phyloP scores from a whole-genome alignment of 768 basidiomycete species.

The Auriculariales sp. region DNA sequence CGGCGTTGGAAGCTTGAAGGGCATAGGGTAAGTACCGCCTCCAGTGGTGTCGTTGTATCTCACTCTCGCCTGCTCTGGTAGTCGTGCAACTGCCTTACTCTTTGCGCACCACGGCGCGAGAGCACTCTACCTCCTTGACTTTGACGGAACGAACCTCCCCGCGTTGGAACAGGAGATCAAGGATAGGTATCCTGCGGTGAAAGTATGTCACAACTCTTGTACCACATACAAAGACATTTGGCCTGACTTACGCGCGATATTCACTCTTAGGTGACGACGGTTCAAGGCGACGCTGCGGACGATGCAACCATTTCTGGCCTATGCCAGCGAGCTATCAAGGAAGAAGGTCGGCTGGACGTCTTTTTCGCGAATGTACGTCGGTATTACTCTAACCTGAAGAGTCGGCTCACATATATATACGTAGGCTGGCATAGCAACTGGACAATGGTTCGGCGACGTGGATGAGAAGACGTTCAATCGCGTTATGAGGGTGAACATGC shows the following conservation, averaged over 20 bases:
- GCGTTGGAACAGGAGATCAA: slow-evolving; percentile 56
- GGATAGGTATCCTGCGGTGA: slow-evolving; percentile 58
- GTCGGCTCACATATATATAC: slow-evolving; percentile 1
- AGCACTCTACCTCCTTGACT: slow-evolving; percentile 68
- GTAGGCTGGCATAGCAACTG: slow-evolving; percentile 54
- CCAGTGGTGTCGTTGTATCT: slow-evolving; percentile 2
- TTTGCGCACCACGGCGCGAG: slow-evolving; percentile 75
- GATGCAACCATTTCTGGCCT: slow-evolving; percentile 50
- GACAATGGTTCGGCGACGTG: slow-evolving; percentile 31
- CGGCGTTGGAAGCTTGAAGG: slow-evolving; percentile 76
- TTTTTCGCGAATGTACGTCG: slow-evolving; percentile 85
- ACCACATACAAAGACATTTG: too few species aligned
- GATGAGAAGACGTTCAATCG: slow-evolving; percentile 58
- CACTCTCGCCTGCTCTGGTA: too few species aligned
- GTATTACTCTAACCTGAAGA: neutral
- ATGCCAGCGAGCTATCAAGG: slow-evolving; percentile 57
- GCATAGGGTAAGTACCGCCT: slow-evolving; percentile 62
- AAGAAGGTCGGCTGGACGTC: slow-evolving; percentile 79
- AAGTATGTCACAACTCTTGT: too few species aligned
- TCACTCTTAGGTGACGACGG: slow-evolving; percentile 49
- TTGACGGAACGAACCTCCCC: slow-evolving; percentile 49
- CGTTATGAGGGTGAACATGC: slow-evolving; percentile 61
- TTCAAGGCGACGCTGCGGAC: slow-evolving; percentile 76
- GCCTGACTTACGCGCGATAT: too few species aligned
- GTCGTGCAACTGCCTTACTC: slow-evolving; percentile 54